A percentile compares a stretch with the other conserved stretches of the same genome.
These are phyloP conservation scores for Alisma plantagoaquatica DNA, from an alignment of 106 monocot genomes.

Conservation along the genomic window DNA sequence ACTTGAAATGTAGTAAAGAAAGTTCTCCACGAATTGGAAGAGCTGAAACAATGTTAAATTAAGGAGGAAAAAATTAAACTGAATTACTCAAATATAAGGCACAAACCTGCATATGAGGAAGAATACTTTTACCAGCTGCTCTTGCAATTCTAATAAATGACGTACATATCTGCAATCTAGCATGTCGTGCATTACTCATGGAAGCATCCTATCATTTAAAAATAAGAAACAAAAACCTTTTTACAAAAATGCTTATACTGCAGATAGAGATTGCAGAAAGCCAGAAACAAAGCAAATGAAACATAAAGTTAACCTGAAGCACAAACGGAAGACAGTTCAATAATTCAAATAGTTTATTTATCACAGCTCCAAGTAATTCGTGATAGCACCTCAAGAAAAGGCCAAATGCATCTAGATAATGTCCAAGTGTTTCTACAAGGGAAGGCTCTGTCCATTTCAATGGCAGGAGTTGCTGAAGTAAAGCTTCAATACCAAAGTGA, in stretches of 20 bases:
- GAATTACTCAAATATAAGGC: background rate
- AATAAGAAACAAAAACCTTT: no score
- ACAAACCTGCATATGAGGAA: conserved; percentile 92
- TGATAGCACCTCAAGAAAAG: conserved; percentile 68
- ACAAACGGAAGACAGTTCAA: conserved; percentile 69
- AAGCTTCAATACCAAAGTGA: conserved; percentile 31
- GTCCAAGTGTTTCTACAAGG: conserved; percentile 55
- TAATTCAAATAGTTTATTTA: conserved; percentile 93
- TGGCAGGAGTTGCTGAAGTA: conserved; percentile 71
- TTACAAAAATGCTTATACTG: no score
- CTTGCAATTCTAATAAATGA: conserved; percentile 91
- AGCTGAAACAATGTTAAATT: no score
- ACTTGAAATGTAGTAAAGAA: no score
- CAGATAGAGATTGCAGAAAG: no score
- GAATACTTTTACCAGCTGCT: conserved; percentile 84
- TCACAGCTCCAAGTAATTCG: conserved; percentile 59
- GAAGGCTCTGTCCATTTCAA: conserved; percentile 70
- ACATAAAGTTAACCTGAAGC: no score
- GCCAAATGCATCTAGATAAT: conserved; percentile 78
- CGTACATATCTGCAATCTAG: conserved; percentile 85
- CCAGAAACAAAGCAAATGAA: no score
- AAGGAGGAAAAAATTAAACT: no score
- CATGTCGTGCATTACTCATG: conserved; percentile 50
- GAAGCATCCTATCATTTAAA: conserved; percentile 87
- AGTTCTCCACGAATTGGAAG: no score